phyloP scores from a whole-genome alignment of 345 rosid species.

The Excoecaria agallocha region DNA sequence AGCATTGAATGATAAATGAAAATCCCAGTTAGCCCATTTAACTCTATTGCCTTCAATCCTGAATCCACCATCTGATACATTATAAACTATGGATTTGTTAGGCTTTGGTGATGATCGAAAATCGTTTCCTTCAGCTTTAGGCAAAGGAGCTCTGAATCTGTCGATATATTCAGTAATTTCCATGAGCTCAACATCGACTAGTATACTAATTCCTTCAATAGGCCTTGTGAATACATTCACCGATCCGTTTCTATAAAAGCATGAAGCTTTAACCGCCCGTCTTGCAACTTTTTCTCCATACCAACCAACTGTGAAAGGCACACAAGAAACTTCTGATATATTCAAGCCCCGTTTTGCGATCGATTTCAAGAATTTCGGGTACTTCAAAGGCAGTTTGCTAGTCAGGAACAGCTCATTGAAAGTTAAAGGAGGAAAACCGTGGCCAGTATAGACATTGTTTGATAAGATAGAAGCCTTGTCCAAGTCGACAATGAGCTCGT shows the following conservation, averaged over 20 bases:
- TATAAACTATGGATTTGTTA: conserved; percentile 29
- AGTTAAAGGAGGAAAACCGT: conserved; percentile 63
- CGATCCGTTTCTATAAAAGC: conserved; percentile 60
- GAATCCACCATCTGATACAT: conserved; percentile 39
- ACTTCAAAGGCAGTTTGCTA: conserved; percentile 43
- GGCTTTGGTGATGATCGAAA: conserved; percentile 37
- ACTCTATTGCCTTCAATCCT: conserved; percentile 37
- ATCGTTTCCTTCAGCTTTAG: conserved; percentile 69
- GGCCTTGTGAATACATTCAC: conserved; percentile 67
- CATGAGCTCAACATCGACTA: conserved; percentile 60
- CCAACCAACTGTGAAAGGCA: conserved; percentile 75
- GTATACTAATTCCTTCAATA: conserved; percentile 54
- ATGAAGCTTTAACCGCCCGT: conserved; percentile 45
- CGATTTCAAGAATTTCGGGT: conserved; percentile 46
- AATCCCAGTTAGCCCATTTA: conserved; percentile 70
- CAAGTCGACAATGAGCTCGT: conserved; percentile 55
- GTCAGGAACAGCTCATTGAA: conserved; percentile 50
- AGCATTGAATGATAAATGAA: conserved; percentile 66
- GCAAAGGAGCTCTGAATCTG: conserved; percentile 51
- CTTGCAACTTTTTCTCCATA: conserved; percentile 49
- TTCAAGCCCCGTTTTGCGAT: conserved; percentile 43
- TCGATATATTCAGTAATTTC: conserved; percentile 43
- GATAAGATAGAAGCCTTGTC: conserved; percentile 29
- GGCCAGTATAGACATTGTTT: conserved; percentile 37
- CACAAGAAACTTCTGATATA: conserved; percentile 63